Percentiles rank a stretch among this genome's conserved stretches.
phyloP scores from a whole-genome alignment of 163 green algal genomes.

The Chlamydomonas reinhardtii region DNA sequence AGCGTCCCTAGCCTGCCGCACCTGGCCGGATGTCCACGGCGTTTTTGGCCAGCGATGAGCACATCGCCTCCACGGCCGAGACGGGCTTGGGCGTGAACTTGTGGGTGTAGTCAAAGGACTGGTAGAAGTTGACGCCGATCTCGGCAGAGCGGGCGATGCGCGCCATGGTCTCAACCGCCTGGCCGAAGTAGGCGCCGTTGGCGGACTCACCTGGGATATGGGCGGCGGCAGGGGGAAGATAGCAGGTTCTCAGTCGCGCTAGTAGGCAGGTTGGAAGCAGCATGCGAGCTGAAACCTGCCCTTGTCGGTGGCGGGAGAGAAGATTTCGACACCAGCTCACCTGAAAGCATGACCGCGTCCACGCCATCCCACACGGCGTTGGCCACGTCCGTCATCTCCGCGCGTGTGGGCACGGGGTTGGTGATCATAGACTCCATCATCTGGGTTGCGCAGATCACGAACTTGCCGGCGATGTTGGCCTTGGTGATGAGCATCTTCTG shows the following conservation, averaged over 20 bases:
- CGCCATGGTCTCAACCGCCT: slow-evolving; percentile 71
- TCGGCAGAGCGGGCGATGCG: slow-evolving; percentile 56
- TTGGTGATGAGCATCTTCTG: slow-evolving; percentile 84
- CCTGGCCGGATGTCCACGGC: slow-evolving; percentile 66
- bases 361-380: slow-evolving; percentile 82
- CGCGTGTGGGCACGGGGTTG: slow-evolving; percentile 76
- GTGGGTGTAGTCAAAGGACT: slow-evolving; percentile 72
- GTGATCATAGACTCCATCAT: slow-evolving; percentile 87
- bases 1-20: neutral
- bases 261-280: no score
- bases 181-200: slow-evolving; percentile 70
- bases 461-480: slow-evolving; percentile 68
- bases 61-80: slow-evolving; percentile 65
- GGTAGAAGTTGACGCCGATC: slow-evolving; percentile 74
- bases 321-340: neutral
- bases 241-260: no score
- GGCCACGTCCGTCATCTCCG: slow-evolving; percentile 85
- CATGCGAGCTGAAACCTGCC: no score
- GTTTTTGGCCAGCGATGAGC: slow-evolving; percentile 65
- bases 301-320: neutral
- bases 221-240: neutral
- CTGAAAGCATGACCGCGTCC: slow-evolving; percentile 80
- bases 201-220: slow-evolving; percentile 67
- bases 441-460: slow-evolving; percentile 75
- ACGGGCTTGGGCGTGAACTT: slow-evolving; percentile 75